Evolutionary conservation across 169 alveolate genomes (phyloP), one percentile per base, ranked within the genome.

Genomic region (Plasmodium cynomolgi): DNA sequence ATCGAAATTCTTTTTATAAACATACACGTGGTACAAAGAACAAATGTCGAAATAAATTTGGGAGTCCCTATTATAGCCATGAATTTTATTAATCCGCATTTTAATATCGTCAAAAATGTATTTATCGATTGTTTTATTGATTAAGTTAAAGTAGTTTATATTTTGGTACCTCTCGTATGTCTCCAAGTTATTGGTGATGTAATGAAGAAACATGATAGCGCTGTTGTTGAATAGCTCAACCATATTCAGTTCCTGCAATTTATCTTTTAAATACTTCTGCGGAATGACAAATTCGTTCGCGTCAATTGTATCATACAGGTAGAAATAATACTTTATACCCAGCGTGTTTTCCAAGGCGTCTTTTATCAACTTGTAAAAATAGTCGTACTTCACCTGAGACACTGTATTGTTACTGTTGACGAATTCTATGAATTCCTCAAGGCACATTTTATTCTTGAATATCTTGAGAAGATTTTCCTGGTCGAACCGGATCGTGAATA

Each of bases 241-340:
- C 93, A 86, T 86, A 39, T 86, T 79, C 47, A 86, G 31, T 37
- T 86, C 86, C 56, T 86, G 41, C 44, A 86, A 58, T 39, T 56
- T 86, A 56, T 86, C 71, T 26, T 71, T 86, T 56, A 86, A 77
- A 86, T 86, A 77, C 81, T 92, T 93, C 93, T 96, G 95, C 13
- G 97, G 97, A 20, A 96, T 96, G 41, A 96, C 96, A 82, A 94
- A 96, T 47, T 96, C 97, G 29, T 92, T 84, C n/a, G 96, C 97
- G 84, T 96, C 97, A 44, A 96, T 96, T 15, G 97, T 95, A 58
- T 96, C 97, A 93, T 92, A 93, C 72, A 96, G 80, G 80, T 94
- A 96, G 85, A 96, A 96, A 83, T 95, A 96, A 73, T 96, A 96
- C 88, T 95, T 95, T 17, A 96, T 81, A 5, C 97, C 97, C 92